A percentile compares a stretch with the other conserved stretches of the same genome.
Conservation (phyloP, 2,329 filamentous ascomycete genomes). For the Chaetomiaceae sp. region DNA sequence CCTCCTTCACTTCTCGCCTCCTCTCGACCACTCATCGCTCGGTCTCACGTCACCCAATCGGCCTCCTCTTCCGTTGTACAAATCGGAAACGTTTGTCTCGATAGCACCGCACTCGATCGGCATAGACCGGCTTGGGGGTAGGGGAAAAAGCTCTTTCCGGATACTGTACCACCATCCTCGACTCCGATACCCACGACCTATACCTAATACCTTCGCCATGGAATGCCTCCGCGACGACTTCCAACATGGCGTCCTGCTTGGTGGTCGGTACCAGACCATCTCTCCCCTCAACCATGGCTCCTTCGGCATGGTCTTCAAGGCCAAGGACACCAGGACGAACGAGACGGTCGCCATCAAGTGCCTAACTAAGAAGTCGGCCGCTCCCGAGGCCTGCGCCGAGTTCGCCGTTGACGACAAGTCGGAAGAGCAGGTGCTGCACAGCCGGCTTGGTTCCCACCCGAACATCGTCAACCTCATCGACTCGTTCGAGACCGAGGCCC, state of each 20-base stretch:
- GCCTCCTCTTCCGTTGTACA: slow-evolving; percentile 20
- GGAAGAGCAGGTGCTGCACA: slow-evolving; percentile 76
- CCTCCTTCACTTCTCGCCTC: slow-evolving; percentile 27
- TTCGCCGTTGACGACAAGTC: slow-evolving; percentile 78
- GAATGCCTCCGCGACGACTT: slow-evolving; percentile 85
- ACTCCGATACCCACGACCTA: slow-evolving; percentile 20
- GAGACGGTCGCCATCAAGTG: slow-evolving; percentile 93
- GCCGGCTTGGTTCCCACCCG: slow-evolving; percentile 70
- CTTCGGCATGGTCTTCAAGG: slow-evolving; percentile 97
- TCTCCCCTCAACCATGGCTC: slow-evolving; percentile 97
- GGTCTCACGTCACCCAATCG: slow-evolving; percentile 12
- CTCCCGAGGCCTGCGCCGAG: slow-evolving; percentile 55
- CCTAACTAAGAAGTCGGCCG: slow-evolving; percentile 73
- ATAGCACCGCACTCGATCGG: slow-evolving; percentile 23
- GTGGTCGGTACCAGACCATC: slow-evolving; percentile 85
- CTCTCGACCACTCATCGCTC: slow-evolving; percentile 8
- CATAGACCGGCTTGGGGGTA: slow-evolving; percentile 24
- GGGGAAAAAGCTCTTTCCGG: slow-evolving; percentile 19
- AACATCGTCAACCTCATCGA: slow-evolving; percentile 92
- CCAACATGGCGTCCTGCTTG: slow-evolving; percentile 71
- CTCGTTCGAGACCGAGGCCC: slow-evolving; percentile 86
- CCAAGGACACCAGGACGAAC: slow-evolving; percentile 71
- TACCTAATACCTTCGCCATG: slow-evolving; percentile 46
- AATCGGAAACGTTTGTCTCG: slow-evolving; percentile 23
- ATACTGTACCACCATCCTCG: slow-evolving; percentile 25